Evolutionary conservation across 352 stramenopile species (phyloP).

Genomic region (Albugo laibachii): DNA sequence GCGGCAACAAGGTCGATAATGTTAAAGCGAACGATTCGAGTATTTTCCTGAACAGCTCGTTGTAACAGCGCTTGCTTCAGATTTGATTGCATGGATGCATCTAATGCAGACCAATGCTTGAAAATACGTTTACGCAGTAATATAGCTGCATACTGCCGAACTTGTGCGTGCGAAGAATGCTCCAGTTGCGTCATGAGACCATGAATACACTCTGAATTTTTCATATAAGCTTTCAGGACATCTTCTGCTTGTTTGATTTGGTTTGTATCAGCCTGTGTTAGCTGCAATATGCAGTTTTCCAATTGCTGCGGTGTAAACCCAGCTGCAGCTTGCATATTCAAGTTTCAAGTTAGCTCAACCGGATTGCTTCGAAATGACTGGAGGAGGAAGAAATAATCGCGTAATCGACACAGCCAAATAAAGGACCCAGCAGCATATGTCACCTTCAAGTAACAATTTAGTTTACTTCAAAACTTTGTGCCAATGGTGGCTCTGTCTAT

Average conservation of each 20-base stretch:
- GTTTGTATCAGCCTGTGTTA: conserved; percentile 88
- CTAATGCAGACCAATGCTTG: conserved; percentile 84
- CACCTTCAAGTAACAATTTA: too few species aligned
- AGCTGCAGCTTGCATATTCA: conserved; percentile 1
- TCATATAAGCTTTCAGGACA: conserved; percentile 85
- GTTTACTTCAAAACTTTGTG: too few species aligned
- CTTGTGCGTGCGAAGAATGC: conserved; percentile 44
- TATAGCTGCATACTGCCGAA: conserved; percentile 84
- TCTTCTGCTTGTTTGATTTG: conserved; percentile 89
- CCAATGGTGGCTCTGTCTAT: too few species aligned
- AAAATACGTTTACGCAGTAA: conserved; percentile 89
- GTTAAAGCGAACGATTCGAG: conserved; percentile 73
- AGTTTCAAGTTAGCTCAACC: too few species aligned
- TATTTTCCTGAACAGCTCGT: conserved; percentile 70
- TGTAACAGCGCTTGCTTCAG: conserved; percentile 80
- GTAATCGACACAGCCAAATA: too few species aligned
- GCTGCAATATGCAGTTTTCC: conserved; percentile 69
- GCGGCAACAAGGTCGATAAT: conserved; percentile 68
- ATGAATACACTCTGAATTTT: conserved; percentile 69
- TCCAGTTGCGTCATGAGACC: conserved; percentile 82
- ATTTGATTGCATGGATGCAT: conserved; percentile 41
- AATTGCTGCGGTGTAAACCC: conserved; percentile 70
- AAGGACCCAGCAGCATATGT: too few species aligned
- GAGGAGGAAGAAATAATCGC: too few species aligned
- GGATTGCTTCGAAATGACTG: too few species aligned